A percentile compares a stretch with the other conserved stretches of the same genome.
Evolutionary conservation across 257 asterid genomes (phyloP).

Genomic region (Nicotiana otophora): DNA sequence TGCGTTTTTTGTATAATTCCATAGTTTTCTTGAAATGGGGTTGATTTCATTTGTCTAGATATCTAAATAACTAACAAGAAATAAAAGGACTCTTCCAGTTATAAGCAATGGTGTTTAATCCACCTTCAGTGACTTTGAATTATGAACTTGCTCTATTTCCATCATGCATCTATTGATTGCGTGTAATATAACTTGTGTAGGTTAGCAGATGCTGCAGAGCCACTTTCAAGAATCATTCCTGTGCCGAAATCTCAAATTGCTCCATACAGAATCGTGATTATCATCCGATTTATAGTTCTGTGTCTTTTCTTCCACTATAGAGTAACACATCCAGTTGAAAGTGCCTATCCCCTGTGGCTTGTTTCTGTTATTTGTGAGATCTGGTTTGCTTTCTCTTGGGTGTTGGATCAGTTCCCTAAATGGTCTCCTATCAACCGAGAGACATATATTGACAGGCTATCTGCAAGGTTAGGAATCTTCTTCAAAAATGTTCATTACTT

Average conservation of each 20-base stretch:
- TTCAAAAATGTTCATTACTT: not conserved
- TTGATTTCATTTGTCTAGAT: not conserved
- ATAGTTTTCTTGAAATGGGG: not conserved
- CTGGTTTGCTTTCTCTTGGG: slow-evolving; percentile 97
- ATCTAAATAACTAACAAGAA: not conserved
- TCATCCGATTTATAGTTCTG: slow-evolving; percentile 66
- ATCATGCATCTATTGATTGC: not conserved
- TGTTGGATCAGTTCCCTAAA: slow-evolving; percentile 96
- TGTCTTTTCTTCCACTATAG: slow-evolving; percentile 83
- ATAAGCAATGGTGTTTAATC: not conserved
- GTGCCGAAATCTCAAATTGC: slow-evolving; percentile 66
- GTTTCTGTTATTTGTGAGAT: slow-evolving; percentile 94
- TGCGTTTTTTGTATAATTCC: not conserved
- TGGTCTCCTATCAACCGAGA: slow-evolving; percentile 85
- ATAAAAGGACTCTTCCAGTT: not conserved
- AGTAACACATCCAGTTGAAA: slow-evolving; percentile 86
- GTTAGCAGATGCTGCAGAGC: slow-evolving; percentile 58
- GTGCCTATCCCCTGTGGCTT: slow-evolving; percentile 86
- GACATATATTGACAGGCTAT: slow-evolving; percentile 69
- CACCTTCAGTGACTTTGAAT: not conserved
- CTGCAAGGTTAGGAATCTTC: slow-evolving; percentile 54
- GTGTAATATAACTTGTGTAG: slow-evolving; percentile 38
- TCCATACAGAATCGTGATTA: slow-evolving; percentile 69
- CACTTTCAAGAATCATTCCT: slow-evolving; percentile 70
- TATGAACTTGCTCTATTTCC: not conserved